Evolutionary conservation across 2,329 filamentous ascomycete species (phyloP), one percentile per base, ranked within the genome.

Genomic region (Septoria petroselini): DNA sequence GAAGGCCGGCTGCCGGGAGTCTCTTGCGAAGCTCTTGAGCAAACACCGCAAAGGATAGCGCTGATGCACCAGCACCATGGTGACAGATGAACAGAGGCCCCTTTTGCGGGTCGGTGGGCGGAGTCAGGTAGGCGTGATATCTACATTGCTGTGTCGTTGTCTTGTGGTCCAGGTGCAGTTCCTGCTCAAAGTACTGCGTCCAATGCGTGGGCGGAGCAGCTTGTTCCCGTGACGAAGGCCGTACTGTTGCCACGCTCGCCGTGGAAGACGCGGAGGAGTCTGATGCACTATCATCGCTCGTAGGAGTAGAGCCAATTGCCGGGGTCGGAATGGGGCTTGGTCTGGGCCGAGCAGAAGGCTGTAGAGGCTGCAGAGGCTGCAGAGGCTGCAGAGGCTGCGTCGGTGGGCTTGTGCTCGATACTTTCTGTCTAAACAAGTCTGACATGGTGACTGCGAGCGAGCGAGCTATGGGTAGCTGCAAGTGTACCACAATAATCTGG

Each of bases 11-110:
- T 5, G 81, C 76, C 0, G 93, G 88, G 34, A 95, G 75, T 5
- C 81, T 76, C 66, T 85, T 88, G 45, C 84, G 80, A 54, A 97
- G 82, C 66, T 94, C 86, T 37, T 81, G 77, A 2, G 85, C 82
- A 53, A 95, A 82, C 3, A 88, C 77, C 4, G 91, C 91, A 70
- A 97, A 98, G 2, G 90, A 95, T 51, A 97, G 79, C 5, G 87
- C 94, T 0, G 91, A 95, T 3, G 91, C 95, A 12, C 93, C 93
- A 33, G 88, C 93, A 31, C 93, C 93, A 71, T 98, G 93, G 66
- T 98, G 93, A 71, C 87, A 88, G 52, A 97, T 85, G 69, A 98
- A 91, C 4, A 98, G 75, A 0, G 91, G 90, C 0, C 86, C 88
- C 54, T 78, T 83, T 34, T 78, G 78, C 12, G 57, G 33, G 7